Evolutionary conservation across 352 stramenopile genomes (phyloP).

Genomic region (Pythium sp.): DNA sequence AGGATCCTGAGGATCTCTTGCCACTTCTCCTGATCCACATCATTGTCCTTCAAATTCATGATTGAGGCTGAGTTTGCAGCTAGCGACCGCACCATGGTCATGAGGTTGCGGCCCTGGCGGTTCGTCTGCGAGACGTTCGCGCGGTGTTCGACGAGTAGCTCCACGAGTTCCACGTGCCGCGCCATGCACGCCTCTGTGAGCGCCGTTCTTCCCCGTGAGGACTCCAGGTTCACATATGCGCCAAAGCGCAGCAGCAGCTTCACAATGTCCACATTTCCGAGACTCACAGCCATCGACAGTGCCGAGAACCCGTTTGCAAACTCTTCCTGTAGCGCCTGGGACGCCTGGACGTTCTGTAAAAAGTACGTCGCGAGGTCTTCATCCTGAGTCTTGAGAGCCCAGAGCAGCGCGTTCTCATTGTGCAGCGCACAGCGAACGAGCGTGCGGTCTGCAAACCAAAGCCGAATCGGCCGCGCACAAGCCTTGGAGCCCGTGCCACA

Average conservation of each 20-base stretch:
- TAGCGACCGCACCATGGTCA: slow-evolving; percentile 40
- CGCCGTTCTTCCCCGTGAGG: slow-evolving; percentile 55
- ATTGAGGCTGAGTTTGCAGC: slow-evolving; percentile 9
- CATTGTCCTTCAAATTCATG: background rate
- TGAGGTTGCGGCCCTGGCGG: slow-evolving; percentile 45
- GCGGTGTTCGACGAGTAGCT: slow-evolving; percentile 56
- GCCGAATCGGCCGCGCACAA: slow-evolving; percentile 54
- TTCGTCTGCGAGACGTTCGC: slow-evolving; percentile 64
- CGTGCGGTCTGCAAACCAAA: slow-evolving; percentile 43
- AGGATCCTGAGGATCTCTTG: slow-evolving; percentile 40
- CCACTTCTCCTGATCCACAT: slow-evolving; percentile 17
- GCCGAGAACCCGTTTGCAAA: slow-evolving; percentile 70
- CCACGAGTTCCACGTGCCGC: slow-evolving; percentile 44
- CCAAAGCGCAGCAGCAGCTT: slow-evolving; percentile 61
- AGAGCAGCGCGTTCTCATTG: slow-evolving; percentile 49
- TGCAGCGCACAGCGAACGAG: slow-evolving; percentile 57
- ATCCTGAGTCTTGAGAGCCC: slow-evolving; percentile 59
- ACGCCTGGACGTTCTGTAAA: slow-evolving; percentile 37
- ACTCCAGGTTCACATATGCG: slow-evolving; percentile 73
- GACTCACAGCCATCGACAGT: slow-evolving; percentile 42
- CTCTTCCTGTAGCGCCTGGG: slow-evolving; percentile 43
- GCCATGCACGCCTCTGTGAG: slow-evolving; percentile 60
- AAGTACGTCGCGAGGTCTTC: slow-evolving; percentile 66
- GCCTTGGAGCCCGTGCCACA: slow-evolving; percentile 52
- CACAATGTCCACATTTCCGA: slow-evolving; percentile 43